Conservation (phyloP, 2,329 filamentous ascomycete genomes). For the Aspergillus fumigatiaffinis region DNA sequence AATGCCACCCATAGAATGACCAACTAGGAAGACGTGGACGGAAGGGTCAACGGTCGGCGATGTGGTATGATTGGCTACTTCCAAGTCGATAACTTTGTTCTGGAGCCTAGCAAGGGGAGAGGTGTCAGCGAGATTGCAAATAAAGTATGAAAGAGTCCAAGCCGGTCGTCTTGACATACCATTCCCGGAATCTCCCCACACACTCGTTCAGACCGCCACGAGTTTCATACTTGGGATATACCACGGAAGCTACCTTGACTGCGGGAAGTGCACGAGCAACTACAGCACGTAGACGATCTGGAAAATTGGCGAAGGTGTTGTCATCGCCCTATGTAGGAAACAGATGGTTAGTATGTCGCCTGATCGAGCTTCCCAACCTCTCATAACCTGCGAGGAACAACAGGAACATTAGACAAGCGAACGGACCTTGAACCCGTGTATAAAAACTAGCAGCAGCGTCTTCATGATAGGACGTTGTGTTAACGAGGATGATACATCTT, state of each 20-base stretch:
- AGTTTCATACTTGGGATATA: conserved; percentile 50
- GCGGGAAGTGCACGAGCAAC: conserved; percentile 42
- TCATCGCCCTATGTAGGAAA: conserved; percentile 41
- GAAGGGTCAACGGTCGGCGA: conserved; percentile 84
- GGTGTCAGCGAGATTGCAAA: not conserved
- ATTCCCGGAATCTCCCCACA: conserved; percentile 46
- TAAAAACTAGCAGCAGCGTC: conserved; percentile 45
- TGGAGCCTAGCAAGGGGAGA: conserved; percentile 59
- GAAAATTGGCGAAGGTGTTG: conserved; percentile 47
- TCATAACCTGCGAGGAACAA: not conserved
- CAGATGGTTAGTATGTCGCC: not conserved
- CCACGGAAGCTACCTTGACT: conserved; percentile 38
- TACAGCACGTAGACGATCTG: conserved; percentile 40
- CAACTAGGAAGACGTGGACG: conserved; percentile 75
- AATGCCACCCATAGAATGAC: conserved; percentile 91
- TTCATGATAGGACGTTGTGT: conserved; percentile 32
- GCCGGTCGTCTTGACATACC: conserved; percentile 28
- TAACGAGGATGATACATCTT: conserved; percentile 5
- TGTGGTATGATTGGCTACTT: conserved; percentile 74
- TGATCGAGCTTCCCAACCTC: not conserved
- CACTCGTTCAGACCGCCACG: conserved; percentile 45
- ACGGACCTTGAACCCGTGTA: conserved; percentile 47
- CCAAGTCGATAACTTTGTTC: conserved; percentile 89
- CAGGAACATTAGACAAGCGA: not conserved
- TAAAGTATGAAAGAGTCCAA: not conserved